Evolutionary conservation across 129 eudicot genomes (phyloP).

Genomic region (Centella asiatica): DNA sequence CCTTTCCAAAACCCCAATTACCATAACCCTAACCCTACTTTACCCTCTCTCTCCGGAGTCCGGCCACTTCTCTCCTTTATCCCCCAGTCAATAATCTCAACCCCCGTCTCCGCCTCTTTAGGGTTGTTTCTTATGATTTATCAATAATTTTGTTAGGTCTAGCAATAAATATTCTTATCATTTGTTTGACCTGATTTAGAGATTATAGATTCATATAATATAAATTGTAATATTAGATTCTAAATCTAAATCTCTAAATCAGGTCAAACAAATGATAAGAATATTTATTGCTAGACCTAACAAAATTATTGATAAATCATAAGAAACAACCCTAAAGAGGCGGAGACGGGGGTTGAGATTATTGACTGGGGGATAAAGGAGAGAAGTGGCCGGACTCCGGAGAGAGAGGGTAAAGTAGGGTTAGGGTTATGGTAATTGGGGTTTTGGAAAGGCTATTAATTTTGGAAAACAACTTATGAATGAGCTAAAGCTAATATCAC

Average conservation of each 20-base stretch:
- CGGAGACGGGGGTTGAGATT: constrained; percentile 23
- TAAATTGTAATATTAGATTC: no score
- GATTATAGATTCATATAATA: no score
- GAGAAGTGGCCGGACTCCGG: neutral
- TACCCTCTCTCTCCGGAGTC: neutral
- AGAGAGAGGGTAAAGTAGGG: constrained; percentile 10
- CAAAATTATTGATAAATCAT: no score
- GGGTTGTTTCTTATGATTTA: constrained; percentile 18
- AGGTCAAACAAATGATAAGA: no score
- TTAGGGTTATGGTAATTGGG: constrained; percentile 13
- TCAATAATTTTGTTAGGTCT: no score
- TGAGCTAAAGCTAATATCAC: constrained; percentile 26
- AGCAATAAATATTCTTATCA: no score
- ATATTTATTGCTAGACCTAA: no score
- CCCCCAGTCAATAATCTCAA: constrained; percentile 20
- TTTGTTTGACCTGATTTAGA: no score
- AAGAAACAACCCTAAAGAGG: constrained; percentile 33
- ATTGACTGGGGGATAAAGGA: constrained; percentile 19
- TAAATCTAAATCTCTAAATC: no score
- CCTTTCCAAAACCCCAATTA: neutral
- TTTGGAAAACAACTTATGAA: constrained; percentile 61
- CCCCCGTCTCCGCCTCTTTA: constrained; percentile 32
- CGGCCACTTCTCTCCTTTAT: neutral
- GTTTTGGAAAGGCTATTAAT: constrained; percentile 15
- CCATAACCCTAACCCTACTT: constrained; percentile 18